Percentiles rank a stretch among this genome's conserved stretches.
Conservation (phyloP, 805 yeast genomes). For the Candida corydali region DNA sequence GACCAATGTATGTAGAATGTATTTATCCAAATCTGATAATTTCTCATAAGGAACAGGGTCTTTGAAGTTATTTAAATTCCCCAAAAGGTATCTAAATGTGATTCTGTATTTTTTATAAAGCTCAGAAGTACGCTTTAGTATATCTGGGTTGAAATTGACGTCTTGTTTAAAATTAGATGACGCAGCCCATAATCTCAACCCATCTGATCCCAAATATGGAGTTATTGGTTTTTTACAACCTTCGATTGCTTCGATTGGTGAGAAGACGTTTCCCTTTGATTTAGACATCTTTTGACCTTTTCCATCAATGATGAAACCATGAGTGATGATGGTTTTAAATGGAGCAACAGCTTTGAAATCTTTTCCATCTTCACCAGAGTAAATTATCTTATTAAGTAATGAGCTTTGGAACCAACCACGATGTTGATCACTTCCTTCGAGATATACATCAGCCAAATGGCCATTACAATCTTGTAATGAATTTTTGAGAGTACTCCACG, state of each 20-base stretch:
- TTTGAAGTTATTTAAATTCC: slow-evolving; percentile 55
- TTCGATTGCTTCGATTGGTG: slow-evolving; percentile 63
- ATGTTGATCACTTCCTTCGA: slow-evolving; percentile 98
- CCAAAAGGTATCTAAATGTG: slow-evolving; percentile 76
- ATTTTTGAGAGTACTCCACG: slow-evolving; percentile 66
- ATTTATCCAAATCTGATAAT: slow-evolving; percentile 51
- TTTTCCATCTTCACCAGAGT: slow-evolving; percentile 30
- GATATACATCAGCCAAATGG: slow-evolving; percentile 64
- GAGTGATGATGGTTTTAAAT: slow-evolving; percentile 74
- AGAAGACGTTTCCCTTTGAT: slow-evolving; percentile 77
- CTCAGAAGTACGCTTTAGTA: slow-evolving; percentile 73
- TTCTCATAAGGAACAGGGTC: slow-evolving; percentile 33
- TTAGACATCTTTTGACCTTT: slow-evolving; percentile 91
- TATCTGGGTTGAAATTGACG: slow-evolving; percentile 66
- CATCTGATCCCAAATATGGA: slow-evolving; percentile 82
- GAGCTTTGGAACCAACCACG: slow-evolving; percentile 99
- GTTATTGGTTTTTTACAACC: slow-evolving; percentile 46
- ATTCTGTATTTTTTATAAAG: slow-evolving; percentile 76
- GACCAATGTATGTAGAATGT: slow-evolving; percentile 52
- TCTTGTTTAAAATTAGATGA: slow-evolving; percentile 84
- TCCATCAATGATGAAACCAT: slow-evolving; percentile 89
- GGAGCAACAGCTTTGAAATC: slow-evolving; percentile 46
- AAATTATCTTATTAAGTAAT: slow-evolving; percentile 66
- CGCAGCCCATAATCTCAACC: slow-evolving; percentile 86
- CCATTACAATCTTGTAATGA: slow-evolving; percentile 30